Base-by-base conservation (phyloP, 805 yeast genomes). In the Cyberlindnera mycetangii region DNA sequence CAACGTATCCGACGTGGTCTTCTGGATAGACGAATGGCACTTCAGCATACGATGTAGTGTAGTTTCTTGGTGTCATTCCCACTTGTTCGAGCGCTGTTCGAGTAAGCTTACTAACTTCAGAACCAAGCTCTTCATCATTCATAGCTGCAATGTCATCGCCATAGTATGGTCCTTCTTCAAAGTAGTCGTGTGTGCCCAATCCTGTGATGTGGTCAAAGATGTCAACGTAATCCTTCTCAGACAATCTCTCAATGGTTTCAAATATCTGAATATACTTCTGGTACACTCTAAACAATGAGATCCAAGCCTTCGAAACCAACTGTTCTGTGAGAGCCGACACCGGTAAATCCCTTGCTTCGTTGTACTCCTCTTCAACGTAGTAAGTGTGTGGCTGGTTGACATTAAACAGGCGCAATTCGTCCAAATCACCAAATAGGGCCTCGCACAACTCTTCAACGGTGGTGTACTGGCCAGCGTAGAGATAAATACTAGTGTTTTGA, bases 171-270 rank as follows among this genome's bases (percentile, higher is more conserved):
- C 14, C 15, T 28, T 15, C 12, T 8, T 32, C 42, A 18, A 39
- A 39, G 32, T 32, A 39, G 33, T 39, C 33, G 32, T 39, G 27
- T 9, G 42, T 32, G 30, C 28, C 46, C 16, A 34, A 28, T 16
- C 42, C 46, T 25, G 37, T 41, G 18, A 56, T 16, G 28, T 49
- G 39, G 18, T 53, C 54, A 42, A 45, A 49, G 3, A 55, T 39
- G 7, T 55, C 54, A 24, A 48, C 34, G 32, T 42, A 54, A 32
- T 57, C 60, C 32, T 41, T 44, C 17, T 47, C 45, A 15, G 50
- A 32, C 42, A 54, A 39, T 19, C 35, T 39, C 28, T 49, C 49
- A 15, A 57, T 14, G 5, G 54, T 40, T 3, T 51, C 53, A 35
- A 42, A 51, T 3, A 54, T 36, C 5, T 41, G 47, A 22, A 28